Evolutionary conservation across 352 stramenopile genomes (phyloP).

Genomic region (Elongisporangium anandrum): DNA sequence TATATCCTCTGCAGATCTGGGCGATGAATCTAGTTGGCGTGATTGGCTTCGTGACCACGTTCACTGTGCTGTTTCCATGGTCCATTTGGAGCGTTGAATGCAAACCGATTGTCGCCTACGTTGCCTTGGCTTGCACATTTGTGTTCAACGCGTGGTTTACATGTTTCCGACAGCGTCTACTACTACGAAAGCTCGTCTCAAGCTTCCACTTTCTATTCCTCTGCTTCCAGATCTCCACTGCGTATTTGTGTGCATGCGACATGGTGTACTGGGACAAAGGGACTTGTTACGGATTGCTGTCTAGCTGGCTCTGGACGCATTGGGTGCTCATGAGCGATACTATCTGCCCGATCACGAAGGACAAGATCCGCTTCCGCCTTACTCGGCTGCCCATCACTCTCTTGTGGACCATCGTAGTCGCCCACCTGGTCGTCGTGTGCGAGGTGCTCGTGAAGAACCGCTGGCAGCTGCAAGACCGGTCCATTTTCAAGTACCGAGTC

Average conservation of each 20-base stretch:
- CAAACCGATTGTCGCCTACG: neutral
- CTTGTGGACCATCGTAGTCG: neutral
- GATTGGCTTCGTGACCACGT: neutral
- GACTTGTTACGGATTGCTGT: neutral
- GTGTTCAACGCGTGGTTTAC: neutral
- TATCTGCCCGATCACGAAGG: conserved; percentile 6
- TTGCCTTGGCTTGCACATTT: neutral
- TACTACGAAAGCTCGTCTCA: neutral
- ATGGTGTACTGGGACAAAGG: conserved; percentile 8
- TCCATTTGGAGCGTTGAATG: neutral
- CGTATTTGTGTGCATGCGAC: conserved; percentile 9
- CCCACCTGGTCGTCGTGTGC: conserved; percentile 1
- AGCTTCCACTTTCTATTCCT: conserved; percentile 20
- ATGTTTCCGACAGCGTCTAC: conserved; percentile 6
- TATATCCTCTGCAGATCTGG: neutral
- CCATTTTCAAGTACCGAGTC: conserved; percentile 7
- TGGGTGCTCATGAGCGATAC: conserved; percentile 11
- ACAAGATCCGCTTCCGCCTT: conserved; percentile 2
- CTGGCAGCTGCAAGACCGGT: conserved; percentile 15
- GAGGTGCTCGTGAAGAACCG: neutral
- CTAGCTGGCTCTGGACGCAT: conserved; percentile 15
- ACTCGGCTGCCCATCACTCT: neutral
- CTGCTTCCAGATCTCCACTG: conserved; percentile 14
- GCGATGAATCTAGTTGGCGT: neutral
- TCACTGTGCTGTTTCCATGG: neutral